These are phyloP conservation scores for Colletotrichum falcatum DNA, from an alignment of 2,329 filamentous ascomycete genomes.

Conservation along the genomic window DNA sequence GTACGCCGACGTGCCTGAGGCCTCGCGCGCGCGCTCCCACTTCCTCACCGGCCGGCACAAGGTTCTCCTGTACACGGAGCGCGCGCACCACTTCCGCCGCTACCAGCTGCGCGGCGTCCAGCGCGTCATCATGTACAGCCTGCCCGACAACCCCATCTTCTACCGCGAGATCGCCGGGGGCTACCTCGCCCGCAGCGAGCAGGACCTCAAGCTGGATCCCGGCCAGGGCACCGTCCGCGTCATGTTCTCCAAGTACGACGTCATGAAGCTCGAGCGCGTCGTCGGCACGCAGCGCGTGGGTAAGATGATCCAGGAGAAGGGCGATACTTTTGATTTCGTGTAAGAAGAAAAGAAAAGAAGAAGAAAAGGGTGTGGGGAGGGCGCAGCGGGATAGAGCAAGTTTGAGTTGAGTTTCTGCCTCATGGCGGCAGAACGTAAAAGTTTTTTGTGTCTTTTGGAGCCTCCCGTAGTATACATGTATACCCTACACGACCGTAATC, in stretches of 20 bases:
- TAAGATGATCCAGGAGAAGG: conserved; percentile 85
- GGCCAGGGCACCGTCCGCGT: conserved; percentile 70
- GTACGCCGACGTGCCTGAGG: conserved; percentile 83
- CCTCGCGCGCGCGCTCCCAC: conserved; percentile 86
- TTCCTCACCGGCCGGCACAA: conserved; percentile 87
- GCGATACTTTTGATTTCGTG: conserved; percentile 96
- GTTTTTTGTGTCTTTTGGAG: conserved; percentile 34
- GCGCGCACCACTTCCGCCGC: conserved; percentile 97
- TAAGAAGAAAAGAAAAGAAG: conserved; percentile 56
- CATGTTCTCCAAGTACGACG: conserved; percentile 91
- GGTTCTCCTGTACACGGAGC: conserved; percentile 90
- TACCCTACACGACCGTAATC: conserved; percentile 40
- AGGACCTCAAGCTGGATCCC: conserved; percentile 65
- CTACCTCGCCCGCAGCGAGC: conserved; percentile 71
- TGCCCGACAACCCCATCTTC: conserved; percentile 89
- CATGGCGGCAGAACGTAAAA: conserved; percentile 28
- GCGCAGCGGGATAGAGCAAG: conserved; percentile 28
- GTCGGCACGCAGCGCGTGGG: conserved; percentile 84
- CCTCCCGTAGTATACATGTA: conserved; percentile 40
- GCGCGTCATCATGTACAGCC: conserved; percentile 86
- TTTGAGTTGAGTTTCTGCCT: conserved; percentile 7
- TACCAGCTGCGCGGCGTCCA: conserved; percentile 85
- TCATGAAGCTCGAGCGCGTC: conserved; percentile 87
- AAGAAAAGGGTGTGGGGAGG: too few relatives aligned
- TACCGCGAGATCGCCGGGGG: conserved; percentile 81